These are phyloP conservation scores for Solidago caesia DNA, from an alignment of 129 eudicot genomes.

Conservation along the genomic window DNA sequence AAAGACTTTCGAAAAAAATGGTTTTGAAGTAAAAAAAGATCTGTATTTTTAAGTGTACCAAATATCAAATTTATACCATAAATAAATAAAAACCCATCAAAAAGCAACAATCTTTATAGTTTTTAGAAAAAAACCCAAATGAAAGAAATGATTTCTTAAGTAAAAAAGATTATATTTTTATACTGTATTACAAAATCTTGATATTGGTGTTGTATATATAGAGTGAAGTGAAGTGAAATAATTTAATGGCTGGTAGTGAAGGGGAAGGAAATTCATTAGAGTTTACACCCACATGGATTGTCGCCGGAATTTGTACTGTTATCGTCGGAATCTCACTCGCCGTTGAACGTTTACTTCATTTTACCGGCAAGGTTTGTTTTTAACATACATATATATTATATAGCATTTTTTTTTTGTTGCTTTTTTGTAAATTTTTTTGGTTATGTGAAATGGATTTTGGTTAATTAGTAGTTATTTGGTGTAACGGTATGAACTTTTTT, in stretches of 20 bases:
- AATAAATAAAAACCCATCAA: not conserved
- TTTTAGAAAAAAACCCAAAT: not conserved
- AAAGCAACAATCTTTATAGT: not conserved
- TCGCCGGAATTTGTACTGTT: slow-evolving; percentile 61
- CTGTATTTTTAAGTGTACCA: too few relatives aligned
- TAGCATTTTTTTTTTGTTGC: too few relatives aligned
- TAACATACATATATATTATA: too few relatives aligned
- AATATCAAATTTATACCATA: too few relatives aligned
- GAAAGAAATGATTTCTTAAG: slow-evolving; percentile 9
- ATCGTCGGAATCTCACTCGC: slow-evolving; percentile 63
- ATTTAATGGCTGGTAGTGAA: slow-evolving; percentile 54
- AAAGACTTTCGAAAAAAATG: too few relatives aligned
- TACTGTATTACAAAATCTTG: not conserved
- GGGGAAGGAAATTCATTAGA: slow-evolving; percentile 49
- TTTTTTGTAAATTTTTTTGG: not conserved
- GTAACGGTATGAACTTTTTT: not conserved
- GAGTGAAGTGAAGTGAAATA: not conserved
- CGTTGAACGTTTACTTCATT: slow-evolving; percentile 62
- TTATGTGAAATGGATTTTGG: not conserved
- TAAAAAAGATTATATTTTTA: not conserved
- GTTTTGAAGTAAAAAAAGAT: too few relatives aligned
- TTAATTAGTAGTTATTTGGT: not conserved
- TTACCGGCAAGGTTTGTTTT: slow-evolving; percentile 54
- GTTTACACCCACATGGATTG: slow-evolving; percentile 79
- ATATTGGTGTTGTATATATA: not conserved